Evolutionary conservation across 805 yeast genomes (phyloP).

Genomic region (Metschnikowia dekortorum): DNA sequence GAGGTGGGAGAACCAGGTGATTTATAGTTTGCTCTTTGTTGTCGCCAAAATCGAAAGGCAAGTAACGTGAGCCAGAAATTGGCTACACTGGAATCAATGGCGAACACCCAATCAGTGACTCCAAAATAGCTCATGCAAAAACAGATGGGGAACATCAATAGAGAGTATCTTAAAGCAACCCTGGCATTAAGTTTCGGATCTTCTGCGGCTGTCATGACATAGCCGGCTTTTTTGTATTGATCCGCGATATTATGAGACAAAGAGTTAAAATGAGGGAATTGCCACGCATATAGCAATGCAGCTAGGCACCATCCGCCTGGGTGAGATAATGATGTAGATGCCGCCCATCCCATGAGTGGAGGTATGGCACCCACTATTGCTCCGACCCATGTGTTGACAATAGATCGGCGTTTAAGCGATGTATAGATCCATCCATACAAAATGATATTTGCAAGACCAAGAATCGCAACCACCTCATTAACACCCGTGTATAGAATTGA

Average conservation of each 20-base stretch:
- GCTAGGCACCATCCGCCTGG: conserved; percentile 97
- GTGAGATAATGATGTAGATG: conserved; percentile 66
- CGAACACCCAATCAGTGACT: conserved; percentile 78
- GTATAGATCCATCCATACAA: conserved; percentile 91
- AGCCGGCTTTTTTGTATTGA: conserved; percentile 90
- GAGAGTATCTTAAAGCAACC: conserved; percentile 83
- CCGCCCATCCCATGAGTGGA: conserved; percentile 98
- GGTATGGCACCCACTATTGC: conserved; percentile 99
- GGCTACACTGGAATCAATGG: conserved; percentile 72
- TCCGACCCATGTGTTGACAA: conserved; percentile 96
- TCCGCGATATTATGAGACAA: conserved; percentile 81
- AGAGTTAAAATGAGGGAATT: conserved; percentile 95
- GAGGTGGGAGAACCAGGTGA: conserved; percentile 30
- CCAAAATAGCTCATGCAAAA: conserved; percentile 72
- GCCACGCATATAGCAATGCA: conserved; percentile 91
- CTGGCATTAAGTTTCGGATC: conserved; percentile 90
- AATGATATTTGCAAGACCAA: conserved; percentile 78
- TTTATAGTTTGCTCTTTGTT: conserved; percentile 50
- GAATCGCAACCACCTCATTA: conserved; percentile 72
- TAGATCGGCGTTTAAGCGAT: conserved; percentile 77
- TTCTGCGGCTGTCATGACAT: conserved; percentile 94
- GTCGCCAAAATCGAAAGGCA: conserved; percentile 82
- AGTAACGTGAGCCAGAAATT: conserved; percentile 83
- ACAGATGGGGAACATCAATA: conserved; percentile 93
- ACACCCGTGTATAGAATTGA: conserved; percentile 71